Evolutionary conservation across 371 early-diverging fungal genomes (phyloP), one percentile per base, ranked within the genome.

Genomic region (Rhizopus sp.): DNA sequence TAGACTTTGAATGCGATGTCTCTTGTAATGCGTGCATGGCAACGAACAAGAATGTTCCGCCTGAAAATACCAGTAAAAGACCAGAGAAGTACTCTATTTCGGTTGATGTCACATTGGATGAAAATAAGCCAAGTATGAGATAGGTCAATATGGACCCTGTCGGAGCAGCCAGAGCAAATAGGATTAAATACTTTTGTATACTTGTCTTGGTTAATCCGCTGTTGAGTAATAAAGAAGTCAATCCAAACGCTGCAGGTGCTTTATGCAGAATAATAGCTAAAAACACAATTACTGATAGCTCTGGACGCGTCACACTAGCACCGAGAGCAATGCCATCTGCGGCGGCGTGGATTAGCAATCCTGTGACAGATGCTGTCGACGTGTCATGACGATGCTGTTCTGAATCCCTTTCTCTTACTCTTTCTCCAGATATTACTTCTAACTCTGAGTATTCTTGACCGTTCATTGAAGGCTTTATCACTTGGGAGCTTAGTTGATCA

Each of bases 181-280:
- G 64, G 5, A 88, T 70, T 33, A 97, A 77, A 68, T 92, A 91
- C 33, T 87, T 75, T 10, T 90, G 84, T 13, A 95, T 83, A 39
- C 75, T 75, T 8, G 81, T 69, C 37, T 87, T 73, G 1, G 87
- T 73, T 57, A 82, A 71, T 8, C 93, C 92, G 49, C 84, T 87
- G 55, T 82, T 81, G 55, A 96, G 73, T 29, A 97, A 75, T 12
- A 92, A 88, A 2, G 94, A 91, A 10, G 91, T 82, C 8, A 96
- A 80, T 0, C 94, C 97, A 76, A 97, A 94, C 0, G 97, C 93
- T 1, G 94, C 87, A 3, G 98, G 97, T 2, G 93, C 96, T 70
- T 97, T 97, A 83, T 97, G 98, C 32, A 97, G 82, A 84, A 96
- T 88, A 57, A 97, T 92, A n/a, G 98, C 98, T 31, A 95, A 57